Evolutionary conservation across 768 basidiomycete genomes (phyloP).

Genomic region (Boletus tomentosulus): DNA sequence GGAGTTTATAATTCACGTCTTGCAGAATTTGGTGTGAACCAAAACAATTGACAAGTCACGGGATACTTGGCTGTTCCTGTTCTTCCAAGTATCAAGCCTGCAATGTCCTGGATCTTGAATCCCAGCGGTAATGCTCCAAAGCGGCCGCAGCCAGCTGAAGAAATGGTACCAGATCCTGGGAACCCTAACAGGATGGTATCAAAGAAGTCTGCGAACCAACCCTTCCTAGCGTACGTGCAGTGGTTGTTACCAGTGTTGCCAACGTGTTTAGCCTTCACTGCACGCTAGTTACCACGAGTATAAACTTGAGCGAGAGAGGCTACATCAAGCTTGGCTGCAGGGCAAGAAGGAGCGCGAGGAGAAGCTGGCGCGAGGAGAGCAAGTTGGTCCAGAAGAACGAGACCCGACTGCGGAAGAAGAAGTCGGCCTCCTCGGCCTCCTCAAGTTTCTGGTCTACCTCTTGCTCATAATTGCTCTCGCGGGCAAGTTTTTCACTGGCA

Average conservation of each 20-base stretch:
- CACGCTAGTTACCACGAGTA: conserved; percentile 60
- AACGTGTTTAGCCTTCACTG: conserved; percentile 3
- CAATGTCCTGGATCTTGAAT: conserved; percentile 68
- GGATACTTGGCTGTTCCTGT: neutral
- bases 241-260: neutral
- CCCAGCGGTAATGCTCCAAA: conserved; percentile 35
- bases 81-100: neutral
- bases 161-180: conserved; percentile 58
- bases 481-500: conserved; percentile 85
- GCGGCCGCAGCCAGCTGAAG: conserved; percentile 35
- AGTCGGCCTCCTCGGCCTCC: conserved; percentile 57
- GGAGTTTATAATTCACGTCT: neutral
- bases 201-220: conserved; percentile 78
- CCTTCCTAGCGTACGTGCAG: conserved; percentile 71
- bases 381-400: conserved; percentile 64
- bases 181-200: conserved; percentile 70
- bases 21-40: neutral
- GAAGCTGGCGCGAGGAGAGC: conserved; percentile 70
- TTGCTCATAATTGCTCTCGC: conserved; percentile 53
- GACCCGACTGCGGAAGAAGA: conserved; percentile 71
- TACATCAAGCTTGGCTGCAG: conserved; percentile 62
- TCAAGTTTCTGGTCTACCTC: conserved; percentile 64
- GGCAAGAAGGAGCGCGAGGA: conserved; percentile 68
- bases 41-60: neutral
- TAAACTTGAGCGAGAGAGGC: conserved; percentile 53